A percentile compares a stretch with the other conserved stretches of the same genome.
These are phyloP conservation scores for Starmerella sp. DNA, from an alignment of 805 yeast species.

Conservation along the genomic window DNA sequence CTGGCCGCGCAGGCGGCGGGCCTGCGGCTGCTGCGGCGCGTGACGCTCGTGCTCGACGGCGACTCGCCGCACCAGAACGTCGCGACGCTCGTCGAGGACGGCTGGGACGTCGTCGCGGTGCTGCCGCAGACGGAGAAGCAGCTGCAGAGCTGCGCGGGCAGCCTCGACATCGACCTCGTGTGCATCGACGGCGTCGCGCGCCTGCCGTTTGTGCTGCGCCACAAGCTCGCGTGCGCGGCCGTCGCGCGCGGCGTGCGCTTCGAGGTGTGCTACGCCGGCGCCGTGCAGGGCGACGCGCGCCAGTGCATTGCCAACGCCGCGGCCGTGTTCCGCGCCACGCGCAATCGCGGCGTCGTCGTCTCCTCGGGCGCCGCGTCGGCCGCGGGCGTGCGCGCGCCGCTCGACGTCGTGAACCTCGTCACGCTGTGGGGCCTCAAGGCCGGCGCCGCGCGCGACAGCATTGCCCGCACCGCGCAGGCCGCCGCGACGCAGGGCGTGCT, in stretches of 20 bases:
- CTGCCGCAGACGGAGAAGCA: conserved; percentile 73
- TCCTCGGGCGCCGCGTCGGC: conserved; percentile 57
- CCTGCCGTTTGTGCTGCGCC: conserved; percentile 67
- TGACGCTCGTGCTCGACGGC: conserved; percentile 68
- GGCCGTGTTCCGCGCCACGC: conserved; percentile 66
- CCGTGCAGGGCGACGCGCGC: conserved; percentile 39
- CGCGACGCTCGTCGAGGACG: conserved; percentile 11
- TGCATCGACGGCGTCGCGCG: conserved; percentile 56
- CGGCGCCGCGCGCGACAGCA: conserved; percentile 47
- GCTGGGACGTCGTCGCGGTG: conserved; percentile 71
- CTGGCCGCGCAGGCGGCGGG: conserved; percentile 32
- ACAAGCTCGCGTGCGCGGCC: conserved; percentile 75
- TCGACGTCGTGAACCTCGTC: conserved; percentile 57
- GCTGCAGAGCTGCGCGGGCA: conserved; percentile 58
- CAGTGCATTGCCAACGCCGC: conserved; percentile 61
- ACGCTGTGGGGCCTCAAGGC: conserved; percentile 60
- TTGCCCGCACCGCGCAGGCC: conserved; percentile 48
- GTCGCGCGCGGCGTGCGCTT: conserved; percentile 70
- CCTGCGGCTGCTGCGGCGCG: conserved; percentile 49
- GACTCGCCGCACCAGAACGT: conserved; percentile 11
- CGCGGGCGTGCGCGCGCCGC: conserved; percentile 44
- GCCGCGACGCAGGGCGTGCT: conserved; percentile 65
- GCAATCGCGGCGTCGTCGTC: conserved; percentile 67
- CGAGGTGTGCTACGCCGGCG: conserved; percentile 59
- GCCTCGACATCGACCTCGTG: conserved; percentile 70